Conservation (phyloP, 441 rosid genomes). For the Metrosideros polymorpha region DNA sequence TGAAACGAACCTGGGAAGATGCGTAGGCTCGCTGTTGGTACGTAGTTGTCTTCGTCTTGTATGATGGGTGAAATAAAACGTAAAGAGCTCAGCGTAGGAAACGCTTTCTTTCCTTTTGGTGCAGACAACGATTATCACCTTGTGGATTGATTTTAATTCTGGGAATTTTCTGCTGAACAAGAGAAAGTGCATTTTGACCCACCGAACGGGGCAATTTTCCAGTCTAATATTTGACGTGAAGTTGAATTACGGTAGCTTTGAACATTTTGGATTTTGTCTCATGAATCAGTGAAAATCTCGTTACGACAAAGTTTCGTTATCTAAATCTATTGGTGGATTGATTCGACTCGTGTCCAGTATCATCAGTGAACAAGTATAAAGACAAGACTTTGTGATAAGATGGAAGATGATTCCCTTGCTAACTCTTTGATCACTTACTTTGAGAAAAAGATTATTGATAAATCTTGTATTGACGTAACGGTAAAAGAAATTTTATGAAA, state of each 20-base stretch:
- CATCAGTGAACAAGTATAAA: no score
- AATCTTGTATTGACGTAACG: not conserved
- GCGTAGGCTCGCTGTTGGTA: not conserved
- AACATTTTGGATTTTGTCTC: not conserved
- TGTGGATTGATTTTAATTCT: not conserved
- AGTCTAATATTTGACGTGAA: not conserved
- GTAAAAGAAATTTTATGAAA: not conserved
- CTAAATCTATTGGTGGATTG: not conserved
- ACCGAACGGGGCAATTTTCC: not conserved
- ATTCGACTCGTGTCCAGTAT: not conserved
- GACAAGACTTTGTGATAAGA: no score
- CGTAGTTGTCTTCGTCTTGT: not conserved
- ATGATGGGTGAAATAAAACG: not conserved
- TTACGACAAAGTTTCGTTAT: not conserved
- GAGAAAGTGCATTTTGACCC: not conserved
- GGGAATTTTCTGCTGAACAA: not conserved
- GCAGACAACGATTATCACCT: not conserved
- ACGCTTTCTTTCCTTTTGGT: not conserved
- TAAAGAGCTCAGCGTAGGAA: not conserved
- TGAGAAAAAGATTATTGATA: not conserved
- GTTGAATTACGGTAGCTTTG: not conserved
- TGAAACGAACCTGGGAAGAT: not conserved
- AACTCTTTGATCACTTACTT: not conserved
- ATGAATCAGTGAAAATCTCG: not conserved
- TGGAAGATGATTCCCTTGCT: not conserved